Evolutionary conservation across 345 rosid genomes (phyloP).

Genomic region (Brassica incana): DNA sequence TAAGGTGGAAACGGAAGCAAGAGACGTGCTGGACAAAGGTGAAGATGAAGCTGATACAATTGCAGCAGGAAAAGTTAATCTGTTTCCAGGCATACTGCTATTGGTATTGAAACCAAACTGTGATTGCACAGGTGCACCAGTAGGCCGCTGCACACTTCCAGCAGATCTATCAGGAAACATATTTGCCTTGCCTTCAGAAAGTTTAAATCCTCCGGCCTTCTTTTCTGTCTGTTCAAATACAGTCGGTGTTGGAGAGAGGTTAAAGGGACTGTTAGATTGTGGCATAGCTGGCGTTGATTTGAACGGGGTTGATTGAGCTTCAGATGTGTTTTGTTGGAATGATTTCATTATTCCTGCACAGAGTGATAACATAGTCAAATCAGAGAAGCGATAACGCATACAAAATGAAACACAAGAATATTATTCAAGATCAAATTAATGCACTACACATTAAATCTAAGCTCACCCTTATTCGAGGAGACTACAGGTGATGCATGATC

Average conservation of each 20-base stretch:
- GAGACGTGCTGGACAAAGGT: conserved; percentile 24
- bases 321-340: conserved; percentile 41
- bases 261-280: conserved; percentile 40
- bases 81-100: conserved; percentile 48
- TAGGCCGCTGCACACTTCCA: background rate
- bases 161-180: background rate
- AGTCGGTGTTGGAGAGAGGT: conserved; percentile 35
- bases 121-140: conserved; percentile 41
- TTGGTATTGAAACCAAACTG: conserved; percentile 39
- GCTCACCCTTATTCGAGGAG: conserved; percentile 56
- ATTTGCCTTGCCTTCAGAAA: conserved; percentile 38
- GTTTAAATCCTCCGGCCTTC: conserved; percentile 42
- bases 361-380: conserved; percentile 25
- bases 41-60: conserved; percentile 28
- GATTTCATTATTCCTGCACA: conserved; percentile 48
- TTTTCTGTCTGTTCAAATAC: conserved; percentile 38
- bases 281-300: conserved; percentile 39
- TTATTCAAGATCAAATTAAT: conserved; percentile 13
- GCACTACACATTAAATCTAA: conserved; percentile 20
- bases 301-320: conserved; percentile 44
- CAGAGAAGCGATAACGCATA: background rate
- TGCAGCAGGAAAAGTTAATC: conserved; percentile 30
- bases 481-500: conserved; percentile 49
- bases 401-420: conserved; percentile 14
- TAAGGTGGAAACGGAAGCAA: conserved; percentile 25